phyloP scores from a whole-genome alignment of 495 filamentous ascomycete species.

The Daldinia caldariorum region DNA sequence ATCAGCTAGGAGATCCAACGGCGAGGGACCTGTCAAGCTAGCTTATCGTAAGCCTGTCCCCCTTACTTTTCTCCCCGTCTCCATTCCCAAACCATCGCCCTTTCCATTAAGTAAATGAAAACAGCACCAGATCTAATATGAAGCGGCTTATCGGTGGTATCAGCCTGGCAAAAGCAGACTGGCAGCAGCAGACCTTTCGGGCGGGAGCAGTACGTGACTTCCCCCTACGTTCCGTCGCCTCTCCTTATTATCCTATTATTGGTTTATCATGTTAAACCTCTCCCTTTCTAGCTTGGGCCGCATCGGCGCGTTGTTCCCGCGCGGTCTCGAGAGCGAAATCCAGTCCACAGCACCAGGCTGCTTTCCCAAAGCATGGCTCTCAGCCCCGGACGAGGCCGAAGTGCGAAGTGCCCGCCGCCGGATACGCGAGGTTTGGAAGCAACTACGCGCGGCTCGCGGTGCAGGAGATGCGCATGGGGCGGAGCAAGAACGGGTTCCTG shows the following conservation, averaged over 20 bases:
- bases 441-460: constrained; percentile 76
- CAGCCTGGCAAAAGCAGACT: constrained; percentile 58
- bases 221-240: background rate
- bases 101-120: no score
- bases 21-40: constrained; percentile 68
- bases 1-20: constrained; percentile 76
- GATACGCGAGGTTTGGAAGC: constrained; percentile 64
- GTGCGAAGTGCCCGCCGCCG: constrained; percentile 30
- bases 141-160: constrained; percentile 61
- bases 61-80: background rate
- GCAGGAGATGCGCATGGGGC: constrained; percentile 66
- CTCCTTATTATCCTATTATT: no score
- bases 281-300: no score
- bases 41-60: constrained; percentile 55
- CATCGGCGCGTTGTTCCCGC: constrained; percentile 66
- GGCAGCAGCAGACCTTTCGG: constrained; percentile 75
- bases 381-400: constrained; percentile 61
- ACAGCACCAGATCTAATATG: no score
- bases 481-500: constrained; percentile 66
- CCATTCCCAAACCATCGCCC: no score
- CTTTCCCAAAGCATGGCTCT: constrained; percentile 66
- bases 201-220: constrained; percentile 59
- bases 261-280: no score
- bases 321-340: constrained; percentile 61
- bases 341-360: constrained; percentile 58